Evolutionary conservation across 176 grass and related monocot species (phyloP), one percentile per base, ranked within the genome.

Genomic region (Oryza glumipatula): DNA sequence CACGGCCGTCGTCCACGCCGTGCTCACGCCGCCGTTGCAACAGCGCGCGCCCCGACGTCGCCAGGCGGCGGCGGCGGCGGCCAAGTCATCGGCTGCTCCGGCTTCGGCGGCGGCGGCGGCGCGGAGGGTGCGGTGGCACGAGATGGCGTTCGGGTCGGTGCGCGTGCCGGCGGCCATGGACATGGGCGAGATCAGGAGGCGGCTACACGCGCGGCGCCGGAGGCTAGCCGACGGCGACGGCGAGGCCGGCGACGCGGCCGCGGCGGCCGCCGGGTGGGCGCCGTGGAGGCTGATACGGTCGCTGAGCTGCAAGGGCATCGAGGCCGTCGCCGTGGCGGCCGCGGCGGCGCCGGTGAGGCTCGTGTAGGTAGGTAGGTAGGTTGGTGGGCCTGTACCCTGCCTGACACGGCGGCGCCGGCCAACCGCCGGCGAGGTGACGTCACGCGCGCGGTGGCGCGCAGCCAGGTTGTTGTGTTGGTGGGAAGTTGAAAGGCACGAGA

Each of bases 271-370:
- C 9, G 80, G 52, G 63, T 87, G 88, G 36, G 79, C 76, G 72
- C 85, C 91, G 8, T 97, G 91, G 94, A 88, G 70, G 65, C 63
- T 97, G 82, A 80, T 97, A 22, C 74, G 91, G 44, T 94, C 89
- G 4, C 82, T 97, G 9, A 97, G 91, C 85, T 97, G 94, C 87
- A 86, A 78, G 66, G 94, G 89, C 69, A 33, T 96, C 28, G 94
- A 91, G 84, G 90, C 83, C 77, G 89, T 87, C n/a, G 87, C 82
- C 32, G 85, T 87, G 49, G 80, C 45, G 5, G 88, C 86, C 47
- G 77, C 86, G 17, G 58, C 89, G 35, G 81, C 86, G 66, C 91
- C 94, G 10, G 80, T 88, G 76, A 90, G 85, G 71, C 65, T 95
- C 30, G 33, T 84, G 24, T 95, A 92, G 69, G 36, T 13, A 92